Conservation (phyloP, 306 rosid species). For the Glycine latifolia region DNA sequence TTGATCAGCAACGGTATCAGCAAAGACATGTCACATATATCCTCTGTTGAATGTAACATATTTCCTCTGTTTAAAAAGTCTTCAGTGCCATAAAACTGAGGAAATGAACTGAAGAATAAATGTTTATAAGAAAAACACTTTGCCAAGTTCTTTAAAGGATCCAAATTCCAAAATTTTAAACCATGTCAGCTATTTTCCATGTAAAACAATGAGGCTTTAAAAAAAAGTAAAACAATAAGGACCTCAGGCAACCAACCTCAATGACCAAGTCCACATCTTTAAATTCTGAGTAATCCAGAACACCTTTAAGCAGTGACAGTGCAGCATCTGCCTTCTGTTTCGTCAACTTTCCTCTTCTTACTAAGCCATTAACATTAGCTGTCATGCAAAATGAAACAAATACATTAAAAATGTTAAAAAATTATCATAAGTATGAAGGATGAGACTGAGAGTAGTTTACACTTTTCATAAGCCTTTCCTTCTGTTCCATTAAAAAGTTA, state of each 20-base stretch:
- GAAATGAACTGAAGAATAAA: constrained; percentile 18
- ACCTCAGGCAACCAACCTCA: constrained; percentile 68
- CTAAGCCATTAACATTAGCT: constrained; percentile 80
- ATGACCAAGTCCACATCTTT: constrained; percentile 91
- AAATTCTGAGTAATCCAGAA: constrained; percentile 81
- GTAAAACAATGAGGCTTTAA: constrained; percentile 6
- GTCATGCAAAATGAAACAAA: constrained; percentile 48
- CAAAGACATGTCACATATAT: not conserved
- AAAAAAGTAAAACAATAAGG: constrained; percentile 1
- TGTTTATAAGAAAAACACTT: constrained; percentile 10
- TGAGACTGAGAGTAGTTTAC: constrained; percentile 9
- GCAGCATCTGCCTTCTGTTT: constrained; percentile 71
- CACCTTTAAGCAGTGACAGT: constrained; percentile 81
- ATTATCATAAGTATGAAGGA: constrained; percentile 25
- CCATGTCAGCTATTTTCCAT: constrained; percentile 1
- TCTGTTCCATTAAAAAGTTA: not conserved
- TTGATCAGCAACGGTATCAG: constrained; percentile 18
- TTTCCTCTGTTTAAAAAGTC: constrained; percentile 17
- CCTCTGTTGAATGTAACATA: not conserved
- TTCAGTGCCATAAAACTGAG: constrained; percentile 7
- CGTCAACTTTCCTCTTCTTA: constrained; percentile 71
- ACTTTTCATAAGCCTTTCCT: not conserved
- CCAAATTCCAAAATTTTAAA: constrained; percentile 31
- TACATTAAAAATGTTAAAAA: not conserved
- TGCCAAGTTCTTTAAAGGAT: constrained; percentile 16